These are phyloP conservation scores for Penicillium janthinellum DNA, from an alignment of 2,329 filamentous ascomycete genomes.

Conservation along the genomic window DNA sequence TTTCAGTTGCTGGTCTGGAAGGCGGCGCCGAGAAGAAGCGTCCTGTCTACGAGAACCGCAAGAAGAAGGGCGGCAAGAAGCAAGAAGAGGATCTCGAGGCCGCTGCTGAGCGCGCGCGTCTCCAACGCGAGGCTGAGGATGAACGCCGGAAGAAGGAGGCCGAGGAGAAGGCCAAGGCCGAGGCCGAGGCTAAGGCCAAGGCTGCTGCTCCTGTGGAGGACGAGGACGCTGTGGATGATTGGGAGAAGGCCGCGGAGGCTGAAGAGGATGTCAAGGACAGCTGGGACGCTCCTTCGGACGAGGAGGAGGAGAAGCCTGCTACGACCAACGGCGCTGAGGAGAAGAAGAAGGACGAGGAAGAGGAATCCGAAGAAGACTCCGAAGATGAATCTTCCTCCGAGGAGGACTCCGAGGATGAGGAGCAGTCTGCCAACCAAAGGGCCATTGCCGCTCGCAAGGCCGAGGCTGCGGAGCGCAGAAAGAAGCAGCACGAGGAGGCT, in stretches of 20 bases:
- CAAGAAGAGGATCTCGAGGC: conserved; percentile 58
- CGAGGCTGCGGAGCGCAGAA: conserved; percentile 83
- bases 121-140: conserved; percentile 53
- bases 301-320: conserved; percentile 63
- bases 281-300: conserved; percentile 72
- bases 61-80: conserved; percentile 72
- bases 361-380: conserved; percentile 29
- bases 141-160: conserved; percentile 68
- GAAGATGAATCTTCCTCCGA: conserved; percentile 52
- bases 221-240: conserved; percentile 66
- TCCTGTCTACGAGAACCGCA: conserved; percentile 69
- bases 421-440: conserved; percentile 69
- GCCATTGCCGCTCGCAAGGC: conserved; percentile 79
- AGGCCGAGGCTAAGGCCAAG: conserved; percentile 66
- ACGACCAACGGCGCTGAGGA: conserved; percentile 13
- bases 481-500: conserved; percentile 88
- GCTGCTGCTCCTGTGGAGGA: conserved; percentile 58
- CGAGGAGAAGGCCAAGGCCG: conserved; percentile 74
- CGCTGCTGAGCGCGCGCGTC: conserved; percentile 50
- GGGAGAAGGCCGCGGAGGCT: conserved; percentile 78
- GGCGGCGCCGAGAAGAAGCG: conserved; percentile 70
- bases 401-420: conserved; percentile 64
- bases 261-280: conserved; percentile 84
- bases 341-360: conserved; percentile 37
- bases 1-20: conserved; percentile 48